Conservation (phyloP, 768 basidiomycete genomes). For the Lentinus brumalis region DNA sequence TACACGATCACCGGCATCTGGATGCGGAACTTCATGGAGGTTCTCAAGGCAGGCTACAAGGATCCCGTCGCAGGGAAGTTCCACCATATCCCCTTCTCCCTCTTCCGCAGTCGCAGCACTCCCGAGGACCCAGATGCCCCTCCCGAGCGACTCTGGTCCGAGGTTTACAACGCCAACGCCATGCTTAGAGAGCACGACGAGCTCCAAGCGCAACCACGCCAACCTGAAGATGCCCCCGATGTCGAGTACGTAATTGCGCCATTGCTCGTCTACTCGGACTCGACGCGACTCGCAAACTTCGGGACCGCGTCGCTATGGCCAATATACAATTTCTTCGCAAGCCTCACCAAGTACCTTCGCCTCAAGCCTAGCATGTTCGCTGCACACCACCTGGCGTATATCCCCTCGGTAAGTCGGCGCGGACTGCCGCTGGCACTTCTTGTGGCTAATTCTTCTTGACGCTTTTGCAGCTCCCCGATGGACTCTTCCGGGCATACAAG, state of each 20-base stretch:
- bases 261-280: slow-evolving; percentile 29
- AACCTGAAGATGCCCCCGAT: not conserved
- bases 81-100: no score
- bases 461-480: slow-evolving; percentile 30
- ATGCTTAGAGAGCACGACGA: slow-evolving; percentile 15
- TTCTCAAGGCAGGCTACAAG: no score
- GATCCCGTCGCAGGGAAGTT: no score
- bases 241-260: slow-evolving; percentile 10
- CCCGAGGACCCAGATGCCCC: not conserved
- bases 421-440: no score
- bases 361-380: slow-evolving; percentile 32
- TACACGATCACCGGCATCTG: no score
- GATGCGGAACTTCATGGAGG: no score
- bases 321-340: slow-evolving; percentile 41
- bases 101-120: no score
- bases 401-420: slow-evolving; percentile 44
- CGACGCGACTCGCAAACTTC: slow-evolving; percentile 31
- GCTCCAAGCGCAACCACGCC: slow-evolving; percentile 3
- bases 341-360: slow-evolving; percentile 43
- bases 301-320: slow-evolving; percentile 39
- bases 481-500: slow-evolving; percentile 31
- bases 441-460: no score
- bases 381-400: slow-evolving; percentile 45
- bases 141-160: slow-evolving; percentile 7
- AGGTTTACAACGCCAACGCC: slow-evolving; percentile 17